Evolutionary conservation across 306 rosid genomes (phyloP), one percentile per base, ranked within the genome.

Genomic region (Argentina anserina): DNA sequence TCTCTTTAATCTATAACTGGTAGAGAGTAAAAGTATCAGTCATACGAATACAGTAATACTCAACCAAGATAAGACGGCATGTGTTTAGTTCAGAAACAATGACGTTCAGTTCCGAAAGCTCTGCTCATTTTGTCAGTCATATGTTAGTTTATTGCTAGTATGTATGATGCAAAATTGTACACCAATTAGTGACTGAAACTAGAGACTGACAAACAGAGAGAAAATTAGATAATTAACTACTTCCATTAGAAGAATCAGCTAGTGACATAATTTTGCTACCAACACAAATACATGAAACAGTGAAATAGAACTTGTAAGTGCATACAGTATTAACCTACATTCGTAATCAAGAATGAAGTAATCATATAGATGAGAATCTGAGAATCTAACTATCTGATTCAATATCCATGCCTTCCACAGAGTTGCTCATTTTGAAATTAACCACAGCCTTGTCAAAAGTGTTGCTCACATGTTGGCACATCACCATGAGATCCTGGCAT

Each of bases 401-500:
- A 2, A 53, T 59, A 66, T 84, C 82, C 83, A 75, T 80, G 71
- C 53, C 73, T 66, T 70, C 36, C 14, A 37, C 81, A 0, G 78
- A 61, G 47, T 81, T 71, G 58, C 69, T 78, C 68, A 40, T 69
- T 75, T 83, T 81, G 50, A 79, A 84, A 78, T 87, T 92, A 69
- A 56, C 76, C 21, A 90, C 96, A 63, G 90, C 86, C 73, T 82
- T 85, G 75, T 80, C 88, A 53, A 93, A 83, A 49, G 90, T 87
- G 79, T 69, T 78, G 78, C 92, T 84, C 50, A 93, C 92, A 60
- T 90, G 87, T 79, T 86, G 91, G 77, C 91, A 88, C 75, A 87
- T 81, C 42, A 77, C 81, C 91, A 88, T 88, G 79, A 93, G 70
- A 84, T 93, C 90, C 73, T 87, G 97, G 74, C 91, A 87, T 59